These are phyloP conservation scores for Dendrocalamus latiflorus DNA, from an alignment of 202 grass and related monocot species.

Conservation along the genomic window DNA sequence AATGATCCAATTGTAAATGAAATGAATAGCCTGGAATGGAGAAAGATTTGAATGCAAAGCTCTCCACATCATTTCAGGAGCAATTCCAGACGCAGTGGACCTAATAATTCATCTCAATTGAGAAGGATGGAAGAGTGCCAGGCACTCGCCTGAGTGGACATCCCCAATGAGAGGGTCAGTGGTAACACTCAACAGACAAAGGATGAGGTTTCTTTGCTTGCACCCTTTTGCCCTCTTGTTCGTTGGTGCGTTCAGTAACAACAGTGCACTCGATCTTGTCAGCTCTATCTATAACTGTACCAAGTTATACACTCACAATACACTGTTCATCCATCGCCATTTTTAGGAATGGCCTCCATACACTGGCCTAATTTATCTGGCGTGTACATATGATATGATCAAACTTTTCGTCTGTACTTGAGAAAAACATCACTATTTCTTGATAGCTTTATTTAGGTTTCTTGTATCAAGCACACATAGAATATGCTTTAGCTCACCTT, in stretches of 20 bases:
- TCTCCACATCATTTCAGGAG: conserved; percentile 25
- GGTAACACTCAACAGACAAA: conserved; percentile 34
- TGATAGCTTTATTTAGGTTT: background rate
- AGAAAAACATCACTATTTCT: background rate
- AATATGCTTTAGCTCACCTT: conserved; percentile 3
- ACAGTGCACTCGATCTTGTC: background rate
- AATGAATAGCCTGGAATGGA: background rate
- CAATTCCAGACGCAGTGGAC: conserved; percentile 5
- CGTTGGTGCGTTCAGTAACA: background rate
- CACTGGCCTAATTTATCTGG: conserved; percentile 15
- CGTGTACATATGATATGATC: conserved; percentile 12
- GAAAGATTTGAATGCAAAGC: background rate
- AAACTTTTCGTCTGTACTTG: conserved; percentile 39
- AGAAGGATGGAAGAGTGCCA: conserved; percentile 30
- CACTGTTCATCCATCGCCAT: background rate
- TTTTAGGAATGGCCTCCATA: conserved; percentile 25
- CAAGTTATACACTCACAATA: background rate
- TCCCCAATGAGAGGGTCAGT: conserved; percentile 20
- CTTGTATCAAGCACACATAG: background rate
- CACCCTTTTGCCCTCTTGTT: background rate
- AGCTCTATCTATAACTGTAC: background rate
- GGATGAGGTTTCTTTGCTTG: conserved; percentile 31
- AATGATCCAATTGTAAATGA: background rate
- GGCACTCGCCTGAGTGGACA: too few relatives aligned
- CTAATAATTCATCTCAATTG: conserved; percentile 37